Percentiles rank a stretch among this genome's conserved stretches.
Conservation (phyloP, 441 rosid genomes). For the Mallotus japonicus region DNA sequence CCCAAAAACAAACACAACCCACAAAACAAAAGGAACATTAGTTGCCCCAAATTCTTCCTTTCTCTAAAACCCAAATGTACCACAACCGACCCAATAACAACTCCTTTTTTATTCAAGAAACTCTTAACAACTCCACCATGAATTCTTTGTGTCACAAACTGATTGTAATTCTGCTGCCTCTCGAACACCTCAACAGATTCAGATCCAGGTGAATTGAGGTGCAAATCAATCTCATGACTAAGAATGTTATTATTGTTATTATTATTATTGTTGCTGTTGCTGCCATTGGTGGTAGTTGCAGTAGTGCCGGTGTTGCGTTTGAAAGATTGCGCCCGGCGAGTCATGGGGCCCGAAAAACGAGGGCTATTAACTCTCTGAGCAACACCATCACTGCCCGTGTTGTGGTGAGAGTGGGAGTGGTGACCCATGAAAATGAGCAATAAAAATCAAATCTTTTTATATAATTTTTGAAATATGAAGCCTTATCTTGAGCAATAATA, state of each 20-base stretch:
- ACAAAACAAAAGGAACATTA: constrained; percentile 77
- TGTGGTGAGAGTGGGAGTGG: constrained; percentile 38
- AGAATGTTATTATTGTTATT: not conserved
- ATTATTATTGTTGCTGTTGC: constrained; percentile 11
- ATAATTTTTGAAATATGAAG: not conserved
- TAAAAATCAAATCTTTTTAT: not conserved
- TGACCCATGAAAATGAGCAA: constrained; percentile 43
- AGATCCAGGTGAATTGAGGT: constrained; percentile 70
- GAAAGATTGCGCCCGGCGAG: constrained; percentile 86
- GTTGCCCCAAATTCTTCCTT: constrained; percentile 72
- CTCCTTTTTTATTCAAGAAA: constrained; percentile 44
- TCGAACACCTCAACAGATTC: constrained; percentile 51
- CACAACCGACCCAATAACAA: constrained; percentile 46
- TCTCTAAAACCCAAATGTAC: constrained; percentile 61
- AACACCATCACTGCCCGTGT: constrained; percentile 53
- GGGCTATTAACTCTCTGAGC: constrained; percentile 79
- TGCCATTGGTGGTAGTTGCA: constrained; percentile 6
- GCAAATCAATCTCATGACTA: constrained; percentile 71
- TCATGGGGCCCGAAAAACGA: constrained; percentile 82
- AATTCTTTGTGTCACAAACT: constrained; percentile 46
- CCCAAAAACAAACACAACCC: constrained; percentile 84
- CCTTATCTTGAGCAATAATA: not conserved
- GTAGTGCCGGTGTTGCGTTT: constrained; percentile 50
- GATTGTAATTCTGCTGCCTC: constrained; percentile 31
- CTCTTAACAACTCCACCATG: constrained; percentile 38